Conservation (phyloP, 768 basidiomycete genomes). For the Infundibulicybe gibba region DNA sequence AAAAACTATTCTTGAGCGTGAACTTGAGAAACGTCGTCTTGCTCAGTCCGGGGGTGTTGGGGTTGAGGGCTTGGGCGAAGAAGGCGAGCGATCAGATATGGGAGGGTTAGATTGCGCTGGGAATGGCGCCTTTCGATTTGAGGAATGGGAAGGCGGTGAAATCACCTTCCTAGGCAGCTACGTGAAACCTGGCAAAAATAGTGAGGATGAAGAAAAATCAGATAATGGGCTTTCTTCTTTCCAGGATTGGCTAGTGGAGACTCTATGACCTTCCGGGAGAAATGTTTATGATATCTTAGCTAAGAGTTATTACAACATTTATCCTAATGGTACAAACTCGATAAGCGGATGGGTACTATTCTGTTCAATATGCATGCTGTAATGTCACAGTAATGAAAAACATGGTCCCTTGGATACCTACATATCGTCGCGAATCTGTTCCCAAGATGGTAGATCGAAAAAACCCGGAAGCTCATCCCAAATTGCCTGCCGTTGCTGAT, state of each 20-base stretch:
- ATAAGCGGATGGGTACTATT: too few species aligned
- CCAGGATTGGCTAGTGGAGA: constrained; percentile 45
- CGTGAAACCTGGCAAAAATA: constrained; percentile 21
- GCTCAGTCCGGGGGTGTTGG: constrained; percentile 64
- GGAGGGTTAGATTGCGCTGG: constrained; percentile 73
- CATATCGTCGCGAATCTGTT: neutral
- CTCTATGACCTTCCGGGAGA: constrained; percentile 17
- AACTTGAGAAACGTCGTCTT: constrained; percentile 72
- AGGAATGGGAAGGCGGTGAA: constrained; percentile 85
- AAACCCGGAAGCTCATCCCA: constrained; percentile 10
- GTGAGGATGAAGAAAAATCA: constrained; percentile 33
- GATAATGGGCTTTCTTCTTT: constrained; percentile 39
- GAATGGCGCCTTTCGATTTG: constrained; percentile 61
- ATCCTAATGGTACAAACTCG: too few species aligned
- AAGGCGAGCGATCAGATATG: constrained; percentile 60
- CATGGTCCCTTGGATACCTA: too few species aligned
- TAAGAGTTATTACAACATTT: too few species aligned
- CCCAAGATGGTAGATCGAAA: constrained; percentile 11
- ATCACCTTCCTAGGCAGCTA: constrained; percentile 63
- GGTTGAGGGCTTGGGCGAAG: constrained; percentile 71
- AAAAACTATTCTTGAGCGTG: constrained; percentile 75
- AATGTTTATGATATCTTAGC: too few species aligned
- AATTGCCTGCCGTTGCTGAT: constrained; percentile 2
- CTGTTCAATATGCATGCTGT: too few species aligned
- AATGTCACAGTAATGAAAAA: too few species aligned